phyloP scores from a whole-genome alignment of 192 early-diverging fungal species.

The Funneliformis geosporum region DNA sequence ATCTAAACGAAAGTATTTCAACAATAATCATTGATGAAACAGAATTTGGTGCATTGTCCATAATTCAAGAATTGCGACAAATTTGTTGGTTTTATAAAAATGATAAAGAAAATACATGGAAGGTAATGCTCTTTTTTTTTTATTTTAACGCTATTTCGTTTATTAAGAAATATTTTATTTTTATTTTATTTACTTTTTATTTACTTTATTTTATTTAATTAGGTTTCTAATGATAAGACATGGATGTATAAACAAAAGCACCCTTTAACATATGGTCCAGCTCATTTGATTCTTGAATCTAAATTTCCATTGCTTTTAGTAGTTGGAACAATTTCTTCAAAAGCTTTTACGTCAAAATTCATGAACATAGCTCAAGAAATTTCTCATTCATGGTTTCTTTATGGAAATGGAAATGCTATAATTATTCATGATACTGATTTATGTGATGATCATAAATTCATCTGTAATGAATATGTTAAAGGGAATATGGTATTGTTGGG shows the following conservation, averaged over 20 bases:
- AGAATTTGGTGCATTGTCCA: background rate
- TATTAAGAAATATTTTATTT: background rate
- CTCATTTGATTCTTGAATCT: conserved; percentile 43
- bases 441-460: conserved; percentile 16
- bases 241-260: conserved; percentile 51
- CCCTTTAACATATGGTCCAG: conserved; percentile 68
- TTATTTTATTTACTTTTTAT: background rate
- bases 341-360: background rate
- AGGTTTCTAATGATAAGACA: conserved; percentile 9
- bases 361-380: conserved; percentile 37
- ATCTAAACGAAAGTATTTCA: conserved; percentile 38
- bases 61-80: background rate
- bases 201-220: background rate
- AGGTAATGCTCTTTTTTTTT: conserved; percentile 24
- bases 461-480: conserved; percentile 2
- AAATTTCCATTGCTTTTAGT: conserved; percentile 55
- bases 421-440: conserved; percentile 62
- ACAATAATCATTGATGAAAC: conserved; percentile 42
- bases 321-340: conserved; percentile 25
- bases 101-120: background rate
- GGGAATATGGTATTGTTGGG: conserved; percentile 67
- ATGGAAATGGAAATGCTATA: conserved; percentile 59
- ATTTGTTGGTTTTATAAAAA: conserved; percentile 20
- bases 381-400: conserved; percentile 66
- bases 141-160: background rate